Evolutionary conservation across 768 basidiomycete genomes (phyloP), one percentile per base, ranked within the genome.

Genomic region (Pleurotus tuoliensis): DNA sequence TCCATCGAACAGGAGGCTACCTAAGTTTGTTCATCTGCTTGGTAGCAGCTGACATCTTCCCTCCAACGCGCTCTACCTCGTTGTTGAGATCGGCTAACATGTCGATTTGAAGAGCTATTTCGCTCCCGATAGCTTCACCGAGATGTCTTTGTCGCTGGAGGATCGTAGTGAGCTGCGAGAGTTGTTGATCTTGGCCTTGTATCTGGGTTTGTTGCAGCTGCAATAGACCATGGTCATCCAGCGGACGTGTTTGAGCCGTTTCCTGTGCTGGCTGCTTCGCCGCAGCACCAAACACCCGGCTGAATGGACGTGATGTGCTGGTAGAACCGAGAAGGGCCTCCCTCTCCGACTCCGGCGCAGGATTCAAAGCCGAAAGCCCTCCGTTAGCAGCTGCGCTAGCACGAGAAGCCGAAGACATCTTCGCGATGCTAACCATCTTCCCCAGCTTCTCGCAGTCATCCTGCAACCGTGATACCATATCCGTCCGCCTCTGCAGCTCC

Each of bases 381-480:
- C 63, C 62, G 41, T 63, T 45, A 41, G 58, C 57, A 39, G 58
- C 44, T 20, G 46, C 60, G 51, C 70, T 59, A 40, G 66, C 62
- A 56, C 80, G 76, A 41, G 76, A 76, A 34, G 30, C 30, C 30
- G 30, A 34, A 24, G 70, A 76, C 63, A 82, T 83, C 57, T 82
- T 81, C 27, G 82, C 87, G 46, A 90, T 83, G 34, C 90, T 88
- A 41, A 93, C 87, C 79, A 96, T 91, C 77, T 84, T 84, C 39
- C 84, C 83, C 57, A 97, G 76, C 74, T 88, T 91, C 75, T 90
- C 90, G 74, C 91, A 88, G 68, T 98, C 95, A 67, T 94, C 93
- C 71, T 90, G 88, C 62, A 98, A 74, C 57, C 88, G 79, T 55
- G 87, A 89, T 50, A 94, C 85, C 86, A 97, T 87, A 64, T 94